phyloP scores from a whole-genome alignment of 2,329 filamentous ascomycete genomes.

The Pestalotiopsis sp. region DNA sequence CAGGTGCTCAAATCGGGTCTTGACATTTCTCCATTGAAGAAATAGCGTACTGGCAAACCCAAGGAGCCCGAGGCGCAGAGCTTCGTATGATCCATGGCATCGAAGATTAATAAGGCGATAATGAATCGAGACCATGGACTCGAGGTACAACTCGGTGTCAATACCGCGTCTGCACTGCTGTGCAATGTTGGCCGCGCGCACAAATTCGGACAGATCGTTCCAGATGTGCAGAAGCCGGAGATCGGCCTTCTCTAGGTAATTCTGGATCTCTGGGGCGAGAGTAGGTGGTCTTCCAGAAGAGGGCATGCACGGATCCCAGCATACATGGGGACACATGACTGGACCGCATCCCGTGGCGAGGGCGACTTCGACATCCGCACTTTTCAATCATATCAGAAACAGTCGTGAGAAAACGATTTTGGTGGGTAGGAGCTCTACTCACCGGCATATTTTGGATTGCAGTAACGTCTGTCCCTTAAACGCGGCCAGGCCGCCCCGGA shows the following conservation, averaged over 20 bases:
- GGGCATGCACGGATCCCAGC: neutral
- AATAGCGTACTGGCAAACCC: slow-evolving; percentile 3
- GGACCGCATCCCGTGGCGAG: neutral
- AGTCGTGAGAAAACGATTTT: no score
- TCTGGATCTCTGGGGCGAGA: neutral
- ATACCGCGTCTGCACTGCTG: neutral
- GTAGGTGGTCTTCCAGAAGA: neutral
- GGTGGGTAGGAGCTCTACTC: neutral
- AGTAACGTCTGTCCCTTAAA: neutral
- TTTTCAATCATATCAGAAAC: neutral
- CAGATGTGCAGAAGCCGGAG: neutral
- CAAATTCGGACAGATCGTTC: slow-evolving; percentile 4
- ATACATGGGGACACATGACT: neutral
- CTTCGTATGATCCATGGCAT: neutral
- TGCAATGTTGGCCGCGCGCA: slow-evolving; percentile 6
- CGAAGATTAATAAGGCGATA: slow-evolving; percentile 3
- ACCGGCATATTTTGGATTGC: neutral
- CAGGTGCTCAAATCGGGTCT: neutral
- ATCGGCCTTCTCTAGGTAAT: neutral
- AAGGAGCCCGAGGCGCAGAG: slow-evolving; percentile 4
- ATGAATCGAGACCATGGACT: slow-evolving; percentile 3
- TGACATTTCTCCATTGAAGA: slow-evolving; percentile 2
- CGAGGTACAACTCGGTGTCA: neutral
- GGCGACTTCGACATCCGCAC: neutral
- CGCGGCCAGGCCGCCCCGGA: neutral